Evolutionary conservation across 179 eudicot genomes (phyloP).

Genomic region (Gypsophila paniculata): DNA sequence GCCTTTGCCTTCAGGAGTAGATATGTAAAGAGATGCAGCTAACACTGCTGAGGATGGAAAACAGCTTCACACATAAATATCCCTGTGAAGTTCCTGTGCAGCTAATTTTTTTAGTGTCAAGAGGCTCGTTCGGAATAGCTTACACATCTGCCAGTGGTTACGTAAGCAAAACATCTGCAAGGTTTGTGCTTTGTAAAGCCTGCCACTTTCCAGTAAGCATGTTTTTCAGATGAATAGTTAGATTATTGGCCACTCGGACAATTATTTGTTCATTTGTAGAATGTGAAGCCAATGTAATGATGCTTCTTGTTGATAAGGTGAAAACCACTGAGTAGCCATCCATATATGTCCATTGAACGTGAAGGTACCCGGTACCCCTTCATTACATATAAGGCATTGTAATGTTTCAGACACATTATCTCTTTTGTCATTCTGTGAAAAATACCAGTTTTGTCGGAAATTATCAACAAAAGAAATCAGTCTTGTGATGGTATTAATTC

Average conservation of each 20-base stretch:
- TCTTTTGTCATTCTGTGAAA: background rate
- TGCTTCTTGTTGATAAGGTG: too few species aligned
- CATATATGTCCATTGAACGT: background rate
- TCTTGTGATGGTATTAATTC: background rate
- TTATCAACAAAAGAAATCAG: background rate
- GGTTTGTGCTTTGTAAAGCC: conserved; percentile 46
- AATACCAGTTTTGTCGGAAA: background rate
- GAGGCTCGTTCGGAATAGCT: conserved; percentile 38
- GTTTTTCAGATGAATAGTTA: conserved; percentile 19
- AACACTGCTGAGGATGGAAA: background rate
- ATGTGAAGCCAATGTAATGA: conserved; percentile 12
- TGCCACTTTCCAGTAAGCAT: conserved; percentile 41
- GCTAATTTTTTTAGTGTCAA: conserved; percentile 33
- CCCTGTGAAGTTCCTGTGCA: conserved; percentile 16
- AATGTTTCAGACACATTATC: background rate
- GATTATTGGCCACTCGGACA: too few species aligned
- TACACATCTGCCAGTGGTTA: conserved; percentile 27
- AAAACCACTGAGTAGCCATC: too few species aligned
- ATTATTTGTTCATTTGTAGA: conserved; percentile 19
- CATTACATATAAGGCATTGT: background rate
- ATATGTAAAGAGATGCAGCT: too few species aligned
- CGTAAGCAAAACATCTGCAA: conserved; percentile 52
- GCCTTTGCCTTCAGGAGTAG: conserved; percentile 4
- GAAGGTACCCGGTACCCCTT: background rate
- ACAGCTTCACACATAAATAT: conserved; percentile 8